Conservation (phyloP, 768 basidiomycete genomes). For the Suillus hirtellus region DNA sequence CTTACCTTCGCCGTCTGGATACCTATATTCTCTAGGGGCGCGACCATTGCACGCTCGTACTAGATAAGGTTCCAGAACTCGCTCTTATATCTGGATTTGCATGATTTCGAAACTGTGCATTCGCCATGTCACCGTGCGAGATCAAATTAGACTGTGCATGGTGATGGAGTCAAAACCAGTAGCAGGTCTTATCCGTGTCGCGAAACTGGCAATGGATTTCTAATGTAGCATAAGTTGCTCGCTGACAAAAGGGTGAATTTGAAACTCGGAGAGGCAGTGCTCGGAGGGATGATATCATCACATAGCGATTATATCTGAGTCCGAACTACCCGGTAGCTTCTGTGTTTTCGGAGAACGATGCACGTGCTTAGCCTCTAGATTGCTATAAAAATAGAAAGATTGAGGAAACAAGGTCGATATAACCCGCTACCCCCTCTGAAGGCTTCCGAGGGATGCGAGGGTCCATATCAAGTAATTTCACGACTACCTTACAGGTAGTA, state of each 20-base stretch:
- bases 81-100: neutral
- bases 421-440: neutral
- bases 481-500: neutral
- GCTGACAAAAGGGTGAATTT: neutral
- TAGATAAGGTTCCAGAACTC: neutral
- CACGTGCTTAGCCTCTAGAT: neutral
- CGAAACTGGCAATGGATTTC: too few relatives aligned
- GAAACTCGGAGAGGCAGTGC: neutral
- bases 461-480: neutral
- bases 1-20: conserved; percentile 4
- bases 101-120: neutral
- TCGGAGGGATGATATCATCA: too few relatives aligned
- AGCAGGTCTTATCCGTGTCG: neutral
- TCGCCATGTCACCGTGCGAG: neutral
- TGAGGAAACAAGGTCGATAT: neutral
- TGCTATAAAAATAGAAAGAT: neutral
- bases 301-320: neutral
- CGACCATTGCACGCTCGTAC: neutral
- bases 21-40: neutral
- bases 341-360: neutral
- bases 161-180: neutral
- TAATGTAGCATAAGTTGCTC: neutral
- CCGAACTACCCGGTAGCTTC: neutral
- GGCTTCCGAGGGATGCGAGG: neutral
- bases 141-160: neutral